Evolutionary conservation across 768 basidiomycete species (phyloP).

Genomic region (Suillus subalutaceus): DNA sequence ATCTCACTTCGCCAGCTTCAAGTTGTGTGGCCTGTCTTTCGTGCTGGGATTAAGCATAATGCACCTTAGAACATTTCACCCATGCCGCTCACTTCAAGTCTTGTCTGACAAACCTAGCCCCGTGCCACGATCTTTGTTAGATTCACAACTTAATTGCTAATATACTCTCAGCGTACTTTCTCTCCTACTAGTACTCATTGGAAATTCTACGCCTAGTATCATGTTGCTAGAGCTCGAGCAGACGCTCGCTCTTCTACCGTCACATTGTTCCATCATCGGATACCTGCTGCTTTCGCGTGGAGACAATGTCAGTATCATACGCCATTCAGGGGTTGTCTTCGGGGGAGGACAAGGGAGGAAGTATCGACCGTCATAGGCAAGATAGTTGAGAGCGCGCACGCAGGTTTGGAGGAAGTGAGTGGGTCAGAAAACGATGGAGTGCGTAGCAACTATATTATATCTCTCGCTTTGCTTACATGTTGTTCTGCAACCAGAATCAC

Average conservation of each 20-base stretch:
- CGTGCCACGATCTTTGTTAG: no score
- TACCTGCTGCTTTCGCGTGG: conserved; percentile 83
- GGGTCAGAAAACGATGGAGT: conserved; percentile 63
- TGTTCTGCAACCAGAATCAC: conserved; percentile 73
- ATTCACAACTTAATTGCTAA: no score
- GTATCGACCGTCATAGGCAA: conserved; percentile 54
- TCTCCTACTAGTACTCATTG: no score
- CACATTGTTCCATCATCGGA: conserved; percentile 84
- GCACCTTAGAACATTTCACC: no score
- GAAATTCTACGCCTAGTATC: conserved; percentile 32
- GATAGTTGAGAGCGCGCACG: conserved; percentile 79
- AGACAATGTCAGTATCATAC: conserved; percentile 75
- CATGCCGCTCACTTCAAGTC: no score
- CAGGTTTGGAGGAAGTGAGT: conserved; percentile 76
- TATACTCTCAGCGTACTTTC: no score
- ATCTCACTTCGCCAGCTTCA: no score
- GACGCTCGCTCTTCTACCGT: conserved; percentile 72
- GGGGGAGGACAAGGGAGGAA: conserved; percentile 82
- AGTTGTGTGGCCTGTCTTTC: no score
- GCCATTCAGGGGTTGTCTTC: conserved; percentile 83
- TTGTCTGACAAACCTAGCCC: no score
- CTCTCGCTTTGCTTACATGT: conserved; percentile 4
- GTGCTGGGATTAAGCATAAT: no score
- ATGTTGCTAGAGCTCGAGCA: conserved; percentile 82
- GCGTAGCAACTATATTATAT: conserved; percentile 28